These are phyloP conservation scores for Ramalina peruviana DNA, from an alignment of 495 filamentous ascomycete genomes.

Conservation along the genomic window DNA sequence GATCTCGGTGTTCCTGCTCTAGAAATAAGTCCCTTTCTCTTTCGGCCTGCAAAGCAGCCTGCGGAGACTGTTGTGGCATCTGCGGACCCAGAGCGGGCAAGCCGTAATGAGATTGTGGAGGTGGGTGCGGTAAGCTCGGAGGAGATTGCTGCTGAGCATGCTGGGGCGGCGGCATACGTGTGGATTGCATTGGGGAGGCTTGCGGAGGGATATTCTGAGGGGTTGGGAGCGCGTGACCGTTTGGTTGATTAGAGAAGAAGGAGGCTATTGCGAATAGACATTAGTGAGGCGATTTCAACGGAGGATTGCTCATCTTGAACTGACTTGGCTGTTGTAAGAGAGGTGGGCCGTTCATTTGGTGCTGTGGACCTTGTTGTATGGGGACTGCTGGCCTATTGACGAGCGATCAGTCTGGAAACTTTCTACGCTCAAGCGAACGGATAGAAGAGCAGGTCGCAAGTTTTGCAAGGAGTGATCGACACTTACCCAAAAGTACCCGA, in stretches of 20 bases:
- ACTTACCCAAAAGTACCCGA: conserved; percentile 19
- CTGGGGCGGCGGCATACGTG: conserved; percentile 25
- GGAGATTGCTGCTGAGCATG: conserved; percentile 37
- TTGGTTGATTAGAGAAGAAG: conserved; percentile 26
- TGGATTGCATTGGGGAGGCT: conserved; percentile 15
- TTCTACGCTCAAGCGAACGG: background rate
- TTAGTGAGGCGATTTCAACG: too few relatives aligned
- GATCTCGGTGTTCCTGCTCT: conserved; percentile 35
- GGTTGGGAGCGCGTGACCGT: conserved; percentile 37
- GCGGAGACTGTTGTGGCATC: conserved; percentile 34
- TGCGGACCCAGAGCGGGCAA: conserved; percentile 39
- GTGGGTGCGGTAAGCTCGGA: conserved; percentile 32
- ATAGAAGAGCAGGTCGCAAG: background rate
- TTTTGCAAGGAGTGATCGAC: background rate
- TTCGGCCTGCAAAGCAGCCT: conserved; percentile 33
- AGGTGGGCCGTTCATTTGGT: conserved; percentile 35
- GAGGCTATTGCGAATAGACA: conserved; percentile 5
- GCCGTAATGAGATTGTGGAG: conserved; percentile 32
- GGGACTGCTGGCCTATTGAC: conserved; percentile 9
- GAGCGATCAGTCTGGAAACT: background rate
- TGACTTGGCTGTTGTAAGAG: conserved; percentile 37
- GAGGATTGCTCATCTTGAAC: background rate
- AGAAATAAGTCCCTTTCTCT: conserved; percentile 31
- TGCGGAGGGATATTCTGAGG: conserved; percentile 35
- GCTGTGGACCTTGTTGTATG: conserved; percentile 30